phyloP scores from a whole-genome alignment of 495 filamentous ascomycete species.

The Aspergillus nidulans region DNA sequence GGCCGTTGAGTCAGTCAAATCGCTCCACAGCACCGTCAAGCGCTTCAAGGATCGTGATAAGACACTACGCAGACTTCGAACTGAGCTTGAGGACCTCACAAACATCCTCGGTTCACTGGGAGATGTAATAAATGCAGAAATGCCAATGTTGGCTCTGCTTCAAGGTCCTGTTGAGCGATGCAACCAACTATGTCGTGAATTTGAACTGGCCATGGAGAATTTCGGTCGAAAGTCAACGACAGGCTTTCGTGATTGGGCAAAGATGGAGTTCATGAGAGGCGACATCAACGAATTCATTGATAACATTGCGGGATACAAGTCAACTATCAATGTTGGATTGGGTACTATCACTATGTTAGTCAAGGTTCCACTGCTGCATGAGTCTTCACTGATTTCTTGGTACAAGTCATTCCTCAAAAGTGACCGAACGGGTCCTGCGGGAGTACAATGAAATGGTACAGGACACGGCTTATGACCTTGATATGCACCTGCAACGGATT shows the following conservation, averaged over 20 bases:
- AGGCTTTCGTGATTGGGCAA: constrained; percentile 14
- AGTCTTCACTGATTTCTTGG: constrained; percentile 1
- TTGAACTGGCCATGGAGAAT: constrained; percentile 9
- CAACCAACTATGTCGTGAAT: constrained; percentile 12
- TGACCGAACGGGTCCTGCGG: constrained; percentile 7
- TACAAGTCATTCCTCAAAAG: constrained; percentile 10
- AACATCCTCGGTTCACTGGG: constrained; percentile 5
- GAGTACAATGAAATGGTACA: constrained; percentile 16
- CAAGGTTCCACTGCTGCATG: not conserved
- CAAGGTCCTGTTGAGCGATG: constrained; percentile 10
- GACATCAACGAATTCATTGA: constrained; percentile 18
- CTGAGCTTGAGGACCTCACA: constrained; percentile 11
- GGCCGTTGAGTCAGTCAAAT: constrained; percentile 18
- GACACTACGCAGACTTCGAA: constrained; percentile 6
- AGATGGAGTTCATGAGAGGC: constrained; percentile 15
- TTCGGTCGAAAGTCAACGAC: constrained; percentile 10
- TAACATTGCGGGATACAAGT: constrained; percentile 11
- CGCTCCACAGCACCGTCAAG: constrained; percentile 22
- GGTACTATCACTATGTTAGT: constrained; percentile 14
- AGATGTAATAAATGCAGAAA: not conserved
- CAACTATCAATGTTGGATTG: constrained; percentile 10
- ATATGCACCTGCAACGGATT: constrained; percentile 5
- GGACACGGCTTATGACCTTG: constrained; percentile 12
- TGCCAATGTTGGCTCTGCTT: constrained; percentile 8
- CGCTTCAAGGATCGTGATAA: constrained; percentile 20